Evolutionary conservation across 257 asterid species (phyloP), one percentile per base, ranked within the genome.

Genomic region (Ilex asprella): DNA sequence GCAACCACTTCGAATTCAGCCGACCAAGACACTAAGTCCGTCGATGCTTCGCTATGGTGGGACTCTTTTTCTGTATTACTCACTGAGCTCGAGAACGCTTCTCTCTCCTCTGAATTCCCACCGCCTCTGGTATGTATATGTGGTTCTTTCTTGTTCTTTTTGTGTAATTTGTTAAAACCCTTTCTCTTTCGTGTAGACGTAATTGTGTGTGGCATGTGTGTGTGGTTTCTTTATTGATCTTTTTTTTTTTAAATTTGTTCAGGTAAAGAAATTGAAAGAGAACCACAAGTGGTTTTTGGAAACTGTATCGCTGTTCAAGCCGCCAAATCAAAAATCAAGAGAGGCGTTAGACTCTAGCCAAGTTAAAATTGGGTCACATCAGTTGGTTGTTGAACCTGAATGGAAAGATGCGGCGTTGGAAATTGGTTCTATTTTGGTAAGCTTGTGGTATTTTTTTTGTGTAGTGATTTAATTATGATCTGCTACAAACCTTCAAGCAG

Each of bases 1-100:
- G 76, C 82, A 68, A 73, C 76, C 29, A 71, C 72, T 31, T 51
- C 83, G 10, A 74, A 31, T 63, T 75, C 76, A 39, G 66, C 69
- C 43, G 70, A 12, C 55, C 71, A 78, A 59, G 12, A 79, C 47
- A 30, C 62, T 7, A 74, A 61, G 66, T 41, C 79, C 12, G 79
- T 83, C 9, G 99, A 89, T 58, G 86, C 86, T 29, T 79, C 94
- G 2, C 89, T 93, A 8, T 93, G 97, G 97, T 93, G 97, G 96
- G 95, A 93, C 32, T 85, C 99, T n/a, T 93, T 93, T 79, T 58
- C 32, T 58, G 63, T 55, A 46, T 66, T 93, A 55, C 84, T 89
- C 60, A 64, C 78, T 44, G 90, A 93, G 30, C 96, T 93, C 53
- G 96, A 93, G 58, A 79, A 79, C 59, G 78, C 85, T 52, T 72